A percentile compares a stretch with the other conserved stretches of the same genome.
Conservation (phyloP, 1,284 basidiomycete genomes). For the Taiwanofungus camphoratus region DNA sequence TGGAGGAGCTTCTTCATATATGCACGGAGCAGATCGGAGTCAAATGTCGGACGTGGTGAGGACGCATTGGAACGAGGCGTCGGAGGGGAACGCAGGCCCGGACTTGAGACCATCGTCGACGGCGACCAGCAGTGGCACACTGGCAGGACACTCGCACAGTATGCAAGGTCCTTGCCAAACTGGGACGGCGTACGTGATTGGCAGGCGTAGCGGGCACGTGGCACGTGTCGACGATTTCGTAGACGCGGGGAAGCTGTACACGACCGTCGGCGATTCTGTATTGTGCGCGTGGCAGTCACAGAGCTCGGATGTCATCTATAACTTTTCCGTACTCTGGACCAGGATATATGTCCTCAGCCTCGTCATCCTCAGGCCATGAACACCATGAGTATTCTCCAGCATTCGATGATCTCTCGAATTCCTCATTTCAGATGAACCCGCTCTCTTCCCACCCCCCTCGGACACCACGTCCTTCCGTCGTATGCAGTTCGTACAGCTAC, state of each 20-base stretch:
- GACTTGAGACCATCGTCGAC: conserved; percentile 29
- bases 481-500: conserved; percentile 32
- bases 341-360: conserved; percentile 22
- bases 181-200: conserved; percentile 3
- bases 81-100: conserved; percentile 44
- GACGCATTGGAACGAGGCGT: conserved; percentile 49
- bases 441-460: conserved; percentile 71
- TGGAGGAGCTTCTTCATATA: conserved; percentile 77
- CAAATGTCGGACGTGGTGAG: conserved; percentile 60
- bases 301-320: conserved; percentile 36
- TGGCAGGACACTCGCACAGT: no score
- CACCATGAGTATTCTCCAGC: conserved; percentile 35
- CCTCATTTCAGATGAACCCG: conserved; percentile 73
- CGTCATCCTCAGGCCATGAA: conserved; percentile 34
- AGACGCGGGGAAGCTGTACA: no score
- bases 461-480: conserved; percentile 55
- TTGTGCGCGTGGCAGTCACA: no score
- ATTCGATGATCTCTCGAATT: conserved; percentile 36
- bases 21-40: conserved; percentile 60
- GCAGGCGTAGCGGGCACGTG: conserved; percentile 5
- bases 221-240: conserved; percentile 9
- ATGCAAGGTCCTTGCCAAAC: conserved; percentile 2
- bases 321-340: conserved; percentile 30
- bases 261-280: no score
- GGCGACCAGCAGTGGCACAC: background rate